Evolutionary conservation across 768 basidiomycete species (phyloP), one percentile per base, ranked within the genome.

Genomic region (Chlorophyllum brunneum): DNA sequence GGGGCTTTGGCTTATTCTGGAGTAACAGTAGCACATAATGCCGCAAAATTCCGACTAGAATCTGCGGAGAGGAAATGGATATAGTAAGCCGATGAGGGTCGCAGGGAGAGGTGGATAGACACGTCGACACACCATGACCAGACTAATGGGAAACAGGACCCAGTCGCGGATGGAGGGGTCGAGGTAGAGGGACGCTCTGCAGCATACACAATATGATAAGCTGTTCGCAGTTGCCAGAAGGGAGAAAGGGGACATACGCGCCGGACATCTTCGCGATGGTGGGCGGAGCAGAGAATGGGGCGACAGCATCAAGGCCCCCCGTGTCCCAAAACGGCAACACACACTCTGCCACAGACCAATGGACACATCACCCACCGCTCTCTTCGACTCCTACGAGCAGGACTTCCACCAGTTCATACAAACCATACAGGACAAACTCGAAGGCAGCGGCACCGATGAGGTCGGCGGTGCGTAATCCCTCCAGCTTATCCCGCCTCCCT

Each of bases 161-260:
- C 87, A 91, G 64, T 89, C 92, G 60, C 94, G 83, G 67, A 98
- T 98, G 70, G 94, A 91, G 37, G 94, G 95, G 73, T 98, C 94
- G 42, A 98, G 84, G 70, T 93, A 81, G 55, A 81, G 68, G 33
- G 79, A 79, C 11, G 74, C 71, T 41, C 78, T 81, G 56, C n/a
- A 58, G 22, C 40, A 48, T 33, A 54, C 9, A 54, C 0, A 48
- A 22, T n/a, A 34, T 33, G 26, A 18, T 31, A 37, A 40, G n/a
- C 37, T 43, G 16, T 47, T 26, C n/a, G n/a, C n/a, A n/a, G n/a
- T 34, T 9, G 41, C 49, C 13, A n/a, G 26, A 48, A 13, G 29
- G 20, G 5, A 31, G 33, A 18, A 44, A 48, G 13, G 51, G 23
- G 26, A 72, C 77, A 54, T 68, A 78, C 79, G 68, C 69, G 66